Evolutionary conservation across 495 filamentous ascomycete species (phyloP).

Genomic region (Talaromyces nanjingensis): DNA sequence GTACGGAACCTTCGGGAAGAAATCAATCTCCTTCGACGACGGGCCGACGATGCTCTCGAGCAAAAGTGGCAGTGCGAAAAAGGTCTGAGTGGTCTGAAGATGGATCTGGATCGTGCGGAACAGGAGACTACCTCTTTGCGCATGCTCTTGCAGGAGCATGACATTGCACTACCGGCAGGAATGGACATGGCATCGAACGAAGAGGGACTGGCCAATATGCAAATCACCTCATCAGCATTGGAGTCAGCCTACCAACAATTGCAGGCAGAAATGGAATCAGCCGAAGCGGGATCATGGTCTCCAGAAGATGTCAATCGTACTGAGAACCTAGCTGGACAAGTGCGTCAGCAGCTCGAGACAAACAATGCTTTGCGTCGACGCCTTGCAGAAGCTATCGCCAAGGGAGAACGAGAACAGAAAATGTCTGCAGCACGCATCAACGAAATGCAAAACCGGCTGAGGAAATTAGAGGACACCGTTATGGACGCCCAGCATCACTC

Average conservation of each 20-base stretch:
- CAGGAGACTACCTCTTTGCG: slow-evolving; percentile 82
- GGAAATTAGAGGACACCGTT: slow-evolving; percentile 75
- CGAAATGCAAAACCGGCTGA: slow-evolving; percentile 70
- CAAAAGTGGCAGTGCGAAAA: slow-evolving; percentile 97
- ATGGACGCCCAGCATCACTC: slow-evolving; percentile 76
- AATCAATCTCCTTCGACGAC: slow-evolving; percentile 73
- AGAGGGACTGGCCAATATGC: slow-evolving; percentile 42
- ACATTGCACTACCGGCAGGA: slow-evolving; percentile 58
- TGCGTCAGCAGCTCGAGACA: slow-evolving; percentile 66
- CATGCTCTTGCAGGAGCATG: slow-evolving; percentile 75
- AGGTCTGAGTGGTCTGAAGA: slow-evolving; percentile 83
- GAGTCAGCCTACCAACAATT: slow-evolving; percentile 75
- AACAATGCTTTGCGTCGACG: slow-evolving; percentile 70
- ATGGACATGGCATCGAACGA: slow-evolving; percentile 25
- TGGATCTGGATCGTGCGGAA: slow-evolving; percentile 93
- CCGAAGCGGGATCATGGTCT: slow-evolving; percentile 56
- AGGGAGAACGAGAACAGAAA: slow-evolving; percentile 80
- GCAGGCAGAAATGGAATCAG: slow-evolving; percentile 68
- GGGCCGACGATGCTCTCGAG: slow-evolving; percentile 92
- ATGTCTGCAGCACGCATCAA: slow-evolving; percentile 74
- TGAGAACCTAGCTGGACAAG: slow-evolving; percentile 67
- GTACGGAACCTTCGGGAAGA: slow-evolving; percentile 73
- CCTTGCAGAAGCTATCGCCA: slow-evolving; percentile 77
- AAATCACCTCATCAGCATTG: slow-evolving; percentile 63
- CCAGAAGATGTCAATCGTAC: slow-evolving; percentile 62